A percentile compares a stretch with the other conserved stretches of the same genome.
phyloP scores from a whole-genome alignment of 768 basidiomycete species.

The Candolleomyces eurysporus region DNA sequence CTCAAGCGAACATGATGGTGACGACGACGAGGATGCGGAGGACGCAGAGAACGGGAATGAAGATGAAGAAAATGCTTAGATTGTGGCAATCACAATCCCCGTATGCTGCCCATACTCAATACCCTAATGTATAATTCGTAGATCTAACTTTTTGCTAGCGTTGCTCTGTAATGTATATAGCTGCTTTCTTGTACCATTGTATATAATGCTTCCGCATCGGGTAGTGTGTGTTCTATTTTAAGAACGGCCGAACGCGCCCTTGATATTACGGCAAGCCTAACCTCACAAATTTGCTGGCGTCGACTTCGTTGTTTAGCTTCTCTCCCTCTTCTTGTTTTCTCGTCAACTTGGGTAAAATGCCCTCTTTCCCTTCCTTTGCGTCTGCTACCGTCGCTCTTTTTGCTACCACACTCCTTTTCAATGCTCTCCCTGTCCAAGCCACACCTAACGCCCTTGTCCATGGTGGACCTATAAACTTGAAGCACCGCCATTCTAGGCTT shows the following conservation, averaged over 20 bases:
- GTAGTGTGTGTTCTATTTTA: constrained; percentile 2
- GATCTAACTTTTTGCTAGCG: background rate
- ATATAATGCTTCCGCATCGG: background rate
- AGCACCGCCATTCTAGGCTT: background rate
- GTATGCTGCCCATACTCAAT: background rate
- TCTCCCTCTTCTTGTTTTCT: background rate
- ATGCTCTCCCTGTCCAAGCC: constrained; percentile 3
- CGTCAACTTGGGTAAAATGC: background rate
- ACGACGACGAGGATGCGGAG: constrained; percentile 14
- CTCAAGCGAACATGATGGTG: constrained; percentile 13
- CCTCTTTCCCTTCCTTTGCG: background rate
- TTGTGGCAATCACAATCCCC: background rate
- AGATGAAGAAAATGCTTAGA: background rate
- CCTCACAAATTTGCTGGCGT: background rate
- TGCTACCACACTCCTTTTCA: background rate
- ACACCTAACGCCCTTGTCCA: background rate
- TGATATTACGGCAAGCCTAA: background rate
- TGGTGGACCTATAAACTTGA: background rate
- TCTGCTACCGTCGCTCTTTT: background rate
- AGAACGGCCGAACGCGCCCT: background rate
- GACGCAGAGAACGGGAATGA: constrained; percentile 12
- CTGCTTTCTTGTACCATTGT: background rate
- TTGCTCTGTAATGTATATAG: background rate
- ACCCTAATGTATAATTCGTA: background rate
- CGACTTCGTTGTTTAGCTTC: background rate